Percentiles rank a stretch among this genome's conserved stretches.
Conservation (phyloP, 495 filamentous ascomycete species). For the Saxispiralis lemnorum region DNA sequence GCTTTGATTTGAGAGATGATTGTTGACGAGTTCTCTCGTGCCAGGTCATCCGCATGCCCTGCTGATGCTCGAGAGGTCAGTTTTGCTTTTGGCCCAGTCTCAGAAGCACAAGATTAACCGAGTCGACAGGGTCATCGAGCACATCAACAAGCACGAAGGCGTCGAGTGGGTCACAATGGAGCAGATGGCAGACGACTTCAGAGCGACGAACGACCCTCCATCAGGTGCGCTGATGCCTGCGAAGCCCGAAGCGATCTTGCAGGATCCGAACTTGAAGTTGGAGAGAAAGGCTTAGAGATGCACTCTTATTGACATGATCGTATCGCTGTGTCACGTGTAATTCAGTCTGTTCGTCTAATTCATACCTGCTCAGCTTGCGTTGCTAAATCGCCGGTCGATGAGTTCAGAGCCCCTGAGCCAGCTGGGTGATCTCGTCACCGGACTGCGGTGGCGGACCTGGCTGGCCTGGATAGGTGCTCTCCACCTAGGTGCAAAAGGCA, state of each 20-base stretch:
- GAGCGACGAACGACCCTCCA: conserved; percentile 46
- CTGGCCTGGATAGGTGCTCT: conserved; percentile 11
- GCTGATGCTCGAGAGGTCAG: conserved; percentile 36
- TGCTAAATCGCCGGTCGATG: not conserved
- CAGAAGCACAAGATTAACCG: conserved; percentile 8
- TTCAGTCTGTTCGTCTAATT: not conserved
- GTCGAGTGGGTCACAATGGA: conserved; percentile 39
- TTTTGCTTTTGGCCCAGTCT: not conserved
- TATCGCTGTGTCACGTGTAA: not conserved
- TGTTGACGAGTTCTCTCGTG: too few relatives aligned
- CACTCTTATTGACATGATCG: not conserved
- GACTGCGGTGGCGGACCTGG: conserved; percentile 5
- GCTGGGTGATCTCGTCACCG: conserved; percentile 12
- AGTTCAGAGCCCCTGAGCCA: conserved; percentile 3
- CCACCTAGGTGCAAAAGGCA: too few relatives aligned
- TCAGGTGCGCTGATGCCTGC: conserved; percentile 52
- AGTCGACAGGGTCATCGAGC: conserved; percentile 25
- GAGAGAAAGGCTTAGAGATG: conserved; percentile 6
- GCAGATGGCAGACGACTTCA: conserved; percentile 40
- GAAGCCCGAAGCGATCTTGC: conserved; percentile 36
- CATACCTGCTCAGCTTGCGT: not conserved
- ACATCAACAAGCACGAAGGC: conserved; percentile 36
- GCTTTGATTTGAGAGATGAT: too few relatives aligned
- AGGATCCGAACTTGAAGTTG: conserved; percentile 24
- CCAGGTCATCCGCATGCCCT: conserved; percentile 40